Conservation (phyloP, 164 flowering plant species). For the Platanus orientalis region DNA sequence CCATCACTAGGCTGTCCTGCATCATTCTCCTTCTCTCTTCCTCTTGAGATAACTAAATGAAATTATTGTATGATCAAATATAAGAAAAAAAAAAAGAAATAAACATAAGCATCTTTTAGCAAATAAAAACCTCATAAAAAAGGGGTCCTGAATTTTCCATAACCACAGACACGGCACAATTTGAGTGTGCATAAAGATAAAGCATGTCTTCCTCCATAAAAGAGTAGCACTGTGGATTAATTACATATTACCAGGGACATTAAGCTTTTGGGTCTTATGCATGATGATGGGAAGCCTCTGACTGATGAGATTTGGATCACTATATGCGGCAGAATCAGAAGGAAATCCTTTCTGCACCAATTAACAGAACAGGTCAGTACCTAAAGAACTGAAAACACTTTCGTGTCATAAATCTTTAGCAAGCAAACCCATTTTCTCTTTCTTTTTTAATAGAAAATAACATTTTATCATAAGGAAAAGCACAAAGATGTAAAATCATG, state of each 20-base stretch:
- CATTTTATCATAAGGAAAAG: neutral
- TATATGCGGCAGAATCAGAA: slow-evolving; percentile 70
- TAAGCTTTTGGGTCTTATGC: slow-evolving; percentile 76
- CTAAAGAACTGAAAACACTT: neutral
- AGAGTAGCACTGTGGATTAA: too few relatives aligned
- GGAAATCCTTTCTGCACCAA: slow-evolving; percentile 83
- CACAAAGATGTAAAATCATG: neutral
- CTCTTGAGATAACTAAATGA: too few relatives aligned
- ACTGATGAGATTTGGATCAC: slow-evolving; percentile 69
- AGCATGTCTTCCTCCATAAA: slow-evolving; percentile 1
- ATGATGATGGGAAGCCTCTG: slow-evolving; percentile 71
- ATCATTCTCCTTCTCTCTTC: too few relatives aligned
- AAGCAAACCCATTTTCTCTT: too few relatives aligned
- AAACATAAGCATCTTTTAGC: too few relatives aligned
- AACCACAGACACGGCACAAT: neutral
- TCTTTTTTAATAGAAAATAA: too few relatives aligned
- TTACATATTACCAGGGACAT: slow-evolving; percentile 29
- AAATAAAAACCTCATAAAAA: too few relatives aligned
- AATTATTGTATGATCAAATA: too few relatives aligned
- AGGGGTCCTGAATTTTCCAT: too few relatives aligned
- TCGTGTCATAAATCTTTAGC: too few relatives aligned
- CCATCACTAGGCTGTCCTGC: too few relatives aligned
- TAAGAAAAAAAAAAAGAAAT: too few relatives aligned
- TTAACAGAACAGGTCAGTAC: slow-evolving; percentile 12
- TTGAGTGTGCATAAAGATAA: slow-evolving; percentile 3